Evolutionary conservation across 2,329 filamentous ascomycete genomes (phyloP).

Genomic region (Scedosporium aurantiacum): DNA sequence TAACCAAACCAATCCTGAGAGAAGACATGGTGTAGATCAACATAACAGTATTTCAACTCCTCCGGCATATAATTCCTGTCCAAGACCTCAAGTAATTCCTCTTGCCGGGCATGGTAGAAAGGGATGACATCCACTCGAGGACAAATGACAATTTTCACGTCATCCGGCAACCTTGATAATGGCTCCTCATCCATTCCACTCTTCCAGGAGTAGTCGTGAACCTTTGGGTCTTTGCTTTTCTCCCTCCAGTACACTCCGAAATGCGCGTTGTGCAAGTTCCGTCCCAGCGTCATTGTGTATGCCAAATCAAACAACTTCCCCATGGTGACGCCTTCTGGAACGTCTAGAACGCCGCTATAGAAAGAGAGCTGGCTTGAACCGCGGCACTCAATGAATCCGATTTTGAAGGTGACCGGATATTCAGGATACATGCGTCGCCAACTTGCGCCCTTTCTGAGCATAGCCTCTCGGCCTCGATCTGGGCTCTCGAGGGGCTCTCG

Average conservation of each 20-base stretch:
- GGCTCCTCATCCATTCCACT: neutral
- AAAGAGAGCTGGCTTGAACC: neutral
- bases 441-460: neutral
- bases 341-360: neutral
- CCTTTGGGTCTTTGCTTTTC: neutral
- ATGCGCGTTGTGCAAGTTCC: neutral
- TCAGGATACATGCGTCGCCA: neutral
- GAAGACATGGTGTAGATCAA: neutral
- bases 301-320: neutral
- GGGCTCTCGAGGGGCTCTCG: neutral
- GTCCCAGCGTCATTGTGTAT: neutral
- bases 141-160: neutral
- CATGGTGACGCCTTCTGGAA: neutral
- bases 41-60: neutral
- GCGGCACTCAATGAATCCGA: neutral
- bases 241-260: neutral
- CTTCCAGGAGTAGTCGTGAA: neutral
- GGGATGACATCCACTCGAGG: neutral
- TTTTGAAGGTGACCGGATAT: neutral
- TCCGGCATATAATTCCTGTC: neutral
- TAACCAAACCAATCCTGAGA: neutral
- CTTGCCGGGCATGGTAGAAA: neutral
- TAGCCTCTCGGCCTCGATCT: neutral
- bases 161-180: neutral
- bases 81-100: neutral